Base-by-base conservation (phyloP, 2,329 filamentous ascomycete species). In the Westerdykella ornata region DNA sequence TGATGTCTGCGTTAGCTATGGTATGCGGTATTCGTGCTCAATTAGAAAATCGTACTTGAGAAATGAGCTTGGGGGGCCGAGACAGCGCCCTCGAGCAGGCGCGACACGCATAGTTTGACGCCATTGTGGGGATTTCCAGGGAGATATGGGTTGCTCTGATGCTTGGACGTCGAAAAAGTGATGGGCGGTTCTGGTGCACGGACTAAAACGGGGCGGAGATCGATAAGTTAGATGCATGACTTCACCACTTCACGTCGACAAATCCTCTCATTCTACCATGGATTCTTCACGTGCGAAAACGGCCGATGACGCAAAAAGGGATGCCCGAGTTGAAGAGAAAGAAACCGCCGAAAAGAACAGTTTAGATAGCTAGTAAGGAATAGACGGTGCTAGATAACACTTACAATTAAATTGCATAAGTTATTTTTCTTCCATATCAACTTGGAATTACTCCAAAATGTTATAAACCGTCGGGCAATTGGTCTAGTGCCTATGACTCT, bases 71-170 rank as follows among this genome's bases (percentile, higher is more conserved):
- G 29, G 43, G 51, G 35, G 49, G 32, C 29, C 38, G 53, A 5
- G 46, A 43, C 9, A 66, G 33, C 16, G 60, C 57, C 40, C 49
- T 48, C 2, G 56, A 57, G 50, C 65, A 68, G 44, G 60, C 52
- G 45, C 51, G 56, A 49, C 65, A 68, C 5, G 59, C 63, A 51
- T 59, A 65, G 42, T 46, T 57, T 37, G 60, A 57, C 30, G 63
- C 60, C 65, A 68, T 68, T 48, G 53, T 45, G 30, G 46, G 41
- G 38, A 37, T 20, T 22, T 43, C 31, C 45, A 41, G 37, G 29
- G 19, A 36, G 16, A 17, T 37, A 18, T 26, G 20, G 14, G 30
- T 29, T 32, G 17, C 35, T 20, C 15, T 41, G 40, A 37, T 35
- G 37, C 41, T 41, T 43, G 43, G 42, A 22, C 39, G 35, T 11